Percentiles rank a stretch among this genome's conserved stretches.
Evolutionary conservation across 169 alveolate species (phyloP).

Genomic region (Cryptosporidium parvum): DNA sequence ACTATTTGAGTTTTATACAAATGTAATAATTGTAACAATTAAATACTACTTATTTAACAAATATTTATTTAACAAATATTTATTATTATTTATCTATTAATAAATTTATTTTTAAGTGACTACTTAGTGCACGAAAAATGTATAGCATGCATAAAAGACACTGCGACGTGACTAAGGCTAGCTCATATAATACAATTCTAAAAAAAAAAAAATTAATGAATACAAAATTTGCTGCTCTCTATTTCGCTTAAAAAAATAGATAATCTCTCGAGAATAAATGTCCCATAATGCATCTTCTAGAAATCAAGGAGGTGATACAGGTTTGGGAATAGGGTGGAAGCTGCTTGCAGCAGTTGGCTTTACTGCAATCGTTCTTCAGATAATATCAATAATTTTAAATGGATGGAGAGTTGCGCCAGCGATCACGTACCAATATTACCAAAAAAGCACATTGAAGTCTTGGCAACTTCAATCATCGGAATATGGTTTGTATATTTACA

Average conservation of each 20-base stretch:
- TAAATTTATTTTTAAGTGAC: not conserved
- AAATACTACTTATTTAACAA: not conserved
- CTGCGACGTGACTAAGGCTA: slow-evolving; percentile 15
- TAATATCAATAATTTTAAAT: slow-evolving; percentile 55
- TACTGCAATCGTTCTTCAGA: slow-evolving; percentile 67
- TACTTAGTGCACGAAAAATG: not conserved
- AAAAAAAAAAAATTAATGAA: not conserved
- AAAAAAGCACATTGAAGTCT: slow-evolving; percentile 25
- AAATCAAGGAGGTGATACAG: slow-evolving; percentile 47
- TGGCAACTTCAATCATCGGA: slow-evolving; percentile 63
- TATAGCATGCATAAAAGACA: slow-evolving; percentile 30
- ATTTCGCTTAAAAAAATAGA: not conserved
- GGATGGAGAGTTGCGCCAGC: slow-evolving; percentile 74
- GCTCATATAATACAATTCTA: not conserved
- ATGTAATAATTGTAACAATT: not conserved
- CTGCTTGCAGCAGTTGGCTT: slow-evolving; percentile 53
- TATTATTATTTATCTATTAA: not conserved
- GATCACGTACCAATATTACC: slow-evolving; percentile 60
- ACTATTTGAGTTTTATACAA: not conserved
- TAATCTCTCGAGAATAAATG: slow-evolving; percentile 3
- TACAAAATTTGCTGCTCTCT: not conserved
- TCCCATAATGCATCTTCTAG: slow-evolving; percentile 53
- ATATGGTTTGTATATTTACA: slow-evolving; percentile 53
- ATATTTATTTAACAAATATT: not conserved
- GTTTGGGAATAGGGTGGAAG: slow-evolving; percentile 69